Evolutionary conservation across 495 filamentous ascomycete species (phyloP).

Genomic region (Podospora conica): DNA sequence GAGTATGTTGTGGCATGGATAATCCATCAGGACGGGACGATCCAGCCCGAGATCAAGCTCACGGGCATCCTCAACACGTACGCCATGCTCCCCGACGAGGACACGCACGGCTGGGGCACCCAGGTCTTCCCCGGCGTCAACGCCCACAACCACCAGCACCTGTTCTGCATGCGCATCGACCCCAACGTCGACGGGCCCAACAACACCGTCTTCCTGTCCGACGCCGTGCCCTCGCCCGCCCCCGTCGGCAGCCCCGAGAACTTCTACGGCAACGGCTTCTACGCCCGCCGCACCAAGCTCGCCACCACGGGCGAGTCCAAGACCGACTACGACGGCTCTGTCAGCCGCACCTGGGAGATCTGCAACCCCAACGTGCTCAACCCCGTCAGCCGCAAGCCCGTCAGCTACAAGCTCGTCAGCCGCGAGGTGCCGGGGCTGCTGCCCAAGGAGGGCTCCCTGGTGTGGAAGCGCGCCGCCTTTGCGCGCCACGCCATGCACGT

Average conservation of each 20-base stretch:
- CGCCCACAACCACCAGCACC: conserved; percentile 86
- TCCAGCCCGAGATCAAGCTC: conserved; percentile 91
- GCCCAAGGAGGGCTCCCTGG: conserved; percentile 77
- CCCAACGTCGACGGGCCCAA: conserved; percentile 81
- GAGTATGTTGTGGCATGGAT: conserved; percentile 93
- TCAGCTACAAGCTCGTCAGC: conserved; percentile 88
- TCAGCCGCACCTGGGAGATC: conserved; percentile 87
- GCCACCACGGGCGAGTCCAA: conserved; percentile 63
- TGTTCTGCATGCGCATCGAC: conserved; percentile 89
- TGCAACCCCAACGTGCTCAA: conserved; percentile 78
- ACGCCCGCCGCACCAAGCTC: conserved; percentile 79
- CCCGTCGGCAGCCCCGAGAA: conserved; percentile 77
- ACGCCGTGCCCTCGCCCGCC: conserved; percentile 58
- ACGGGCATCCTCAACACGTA: conserved; percentile 96
- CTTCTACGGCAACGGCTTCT: conserved; percentile 91
- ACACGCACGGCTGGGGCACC: conserved; percentile 84
- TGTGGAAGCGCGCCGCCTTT: conserved; percentile 93
- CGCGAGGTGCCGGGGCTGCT: conserved; percentile 72
- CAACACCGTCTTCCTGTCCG: conserved; percentile 82
- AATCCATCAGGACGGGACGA: conserved; percentile 88
- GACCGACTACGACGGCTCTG: conserved; percentile 75
- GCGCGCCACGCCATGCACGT: conserved; percentile 88
- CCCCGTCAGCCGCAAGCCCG: conserved; percentile 76
- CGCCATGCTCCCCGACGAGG: conserved; percentile 74
- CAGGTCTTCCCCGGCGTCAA: conserved; percentile 60